These are phyloP conservation scores for Azolla pinnata DNA, from an alignment of 75 land plant species.

Conservation along the genomic window DNA sequence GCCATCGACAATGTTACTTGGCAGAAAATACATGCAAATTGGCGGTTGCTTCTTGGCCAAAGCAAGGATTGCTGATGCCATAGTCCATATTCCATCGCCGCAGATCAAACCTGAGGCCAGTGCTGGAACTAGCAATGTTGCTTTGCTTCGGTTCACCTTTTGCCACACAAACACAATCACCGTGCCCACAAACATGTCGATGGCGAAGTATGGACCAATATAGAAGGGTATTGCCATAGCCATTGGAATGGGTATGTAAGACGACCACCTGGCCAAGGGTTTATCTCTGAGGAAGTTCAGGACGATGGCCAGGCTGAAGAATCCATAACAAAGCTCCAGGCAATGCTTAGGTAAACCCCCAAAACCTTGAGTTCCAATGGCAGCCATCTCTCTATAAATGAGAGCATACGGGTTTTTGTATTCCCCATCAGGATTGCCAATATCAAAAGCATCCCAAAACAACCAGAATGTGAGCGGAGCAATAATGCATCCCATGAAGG, in stretches of 20 bases:
- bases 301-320: slow-evolving; percentile 42
- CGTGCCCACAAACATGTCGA: slow-evolving; percentile 80
- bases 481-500: slow-evolving; percentile 59
- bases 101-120: slow-evolving; percentile 74
- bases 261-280: slow-evolving; percentile 5
- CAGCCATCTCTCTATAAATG: slow-evolving; percentile 53
- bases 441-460: slow-evolving; percentile 49
- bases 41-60: slow-evolving; percentile 52
- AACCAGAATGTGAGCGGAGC: slow-evolving; percentile 61
- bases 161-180: slow-evolving; percentile 51
- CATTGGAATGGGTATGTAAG: slow-evolving; percentile 62
- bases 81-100: slow-evolving; percentile 68
- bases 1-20: slow-evolving; percentile 17
- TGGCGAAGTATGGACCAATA: slow-evolving; percentile 62
- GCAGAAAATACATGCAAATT: slow-evolving; percentile 68
- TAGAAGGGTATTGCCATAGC: slow-evolving; percentile 88
- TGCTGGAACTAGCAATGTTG: slow-evolving; percentile 45
- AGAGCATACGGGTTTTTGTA: slow-evolving; percentile 59
- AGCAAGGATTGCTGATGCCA: slow-evolving; percentile 55
- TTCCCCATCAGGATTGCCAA: slow-evolving; percentile 29
- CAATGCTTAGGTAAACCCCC: slow-evolving; percentile 49
- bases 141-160: slow-evolving; percentile 34
- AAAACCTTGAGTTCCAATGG: slow-evolving; percentile 56
- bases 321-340: slow-evolving; percentile 44
- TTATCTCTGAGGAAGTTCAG: slow-evolving; percentile 39